phyloP scores from a whole-genome alignment of 768 basidiomycete genomes.

The Suillus tomentosus region DNA sequence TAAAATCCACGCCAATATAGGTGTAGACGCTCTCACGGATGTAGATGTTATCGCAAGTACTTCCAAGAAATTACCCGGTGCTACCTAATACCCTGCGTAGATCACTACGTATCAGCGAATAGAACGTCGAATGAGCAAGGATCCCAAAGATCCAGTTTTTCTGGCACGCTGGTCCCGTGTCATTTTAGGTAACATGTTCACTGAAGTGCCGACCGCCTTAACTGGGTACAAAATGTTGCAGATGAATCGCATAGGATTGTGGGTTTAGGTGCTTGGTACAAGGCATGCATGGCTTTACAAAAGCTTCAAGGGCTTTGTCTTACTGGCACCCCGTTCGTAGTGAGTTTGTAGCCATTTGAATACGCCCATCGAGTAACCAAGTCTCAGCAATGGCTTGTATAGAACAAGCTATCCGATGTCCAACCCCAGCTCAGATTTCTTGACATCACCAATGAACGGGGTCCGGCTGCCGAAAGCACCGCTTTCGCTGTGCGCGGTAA shows the following conservation, averaged over 20 bases:
- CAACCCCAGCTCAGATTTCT: neutral
- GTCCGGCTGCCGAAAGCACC: neutral
- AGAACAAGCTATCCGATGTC: slow-evolving; percentile 1
- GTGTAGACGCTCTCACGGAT: neutral
- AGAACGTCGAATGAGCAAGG: neutral
- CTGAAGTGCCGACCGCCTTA: neutral
- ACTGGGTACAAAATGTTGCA: neutral
- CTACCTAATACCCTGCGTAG: neutral
- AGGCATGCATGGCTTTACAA: neutral
- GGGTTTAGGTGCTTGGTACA: neutral
- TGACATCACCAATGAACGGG: neutral
- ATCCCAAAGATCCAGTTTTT: neutral
- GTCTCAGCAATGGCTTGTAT: neutral
- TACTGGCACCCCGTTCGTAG: neutral
- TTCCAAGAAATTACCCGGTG: neutral
- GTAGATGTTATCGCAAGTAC: neutral
- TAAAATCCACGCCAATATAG: neutral
- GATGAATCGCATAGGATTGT: slow-evolving; percentile 1
- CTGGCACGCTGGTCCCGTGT: neutral
- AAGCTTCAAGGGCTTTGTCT: slow-evolving; percentile 2
- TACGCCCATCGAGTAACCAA: neutral
- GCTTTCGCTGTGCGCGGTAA: neutral
- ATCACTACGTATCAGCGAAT: slow-evolving; percentile 1
- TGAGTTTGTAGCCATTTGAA: neutral
- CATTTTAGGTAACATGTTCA: neutral